Conservation (phyloP, 2,329 filamentous ascomycete genomes). For the Arthrinium phaeospermum region DNA sequence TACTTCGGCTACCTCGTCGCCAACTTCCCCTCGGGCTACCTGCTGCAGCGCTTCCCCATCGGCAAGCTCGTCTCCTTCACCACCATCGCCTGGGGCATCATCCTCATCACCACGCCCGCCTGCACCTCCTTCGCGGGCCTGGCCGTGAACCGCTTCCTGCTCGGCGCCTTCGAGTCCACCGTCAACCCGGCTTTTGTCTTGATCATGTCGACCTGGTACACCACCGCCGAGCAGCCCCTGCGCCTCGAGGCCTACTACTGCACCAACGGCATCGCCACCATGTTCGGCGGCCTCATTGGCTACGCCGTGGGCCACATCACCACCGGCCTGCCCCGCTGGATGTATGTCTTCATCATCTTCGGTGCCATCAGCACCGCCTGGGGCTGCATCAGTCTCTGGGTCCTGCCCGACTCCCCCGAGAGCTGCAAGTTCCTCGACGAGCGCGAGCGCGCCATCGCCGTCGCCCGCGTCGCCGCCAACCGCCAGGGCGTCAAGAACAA, state of each 20-base stretch:
- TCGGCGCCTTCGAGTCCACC: conserved; percentile 62
- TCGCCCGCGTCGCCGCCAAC: conserved; percentile 57
- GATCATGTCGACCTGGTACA: conserved; percentile 46
- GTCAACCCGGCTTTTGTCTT: conserved; percentile 56
- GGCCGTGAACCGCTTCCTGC: conserved; percentile 60
- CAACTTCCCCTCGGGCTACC: conserved; percentile 50
- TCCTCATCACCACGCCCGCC: conserved; percentile 54
- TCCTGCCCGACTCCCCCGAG: conserved; percentile 67
- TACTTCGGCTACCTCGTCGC: conserved; percentile 56
- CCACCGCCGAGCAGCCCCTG: conserved; percentile 52
- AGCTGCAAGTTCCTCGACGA: conserved; percentile 65
- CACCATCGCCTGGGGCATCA: conserved; percentile 53
- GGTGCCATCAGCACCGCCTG: conserved; percentile 60
- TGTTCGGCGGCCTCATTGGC: conserved; percentile 64
- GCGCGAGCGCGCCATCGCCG: conserved; percentile 60
- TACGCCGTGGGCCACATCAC: conserved; percentile 66
- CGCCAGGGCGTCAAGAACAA: conserved; percentile 59
- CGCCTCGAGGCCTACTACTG: conserved; percentile 62
- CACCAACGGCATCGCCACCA: conserved; percentile 64
- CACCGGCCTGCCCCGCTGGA: conserved; percentile 36
- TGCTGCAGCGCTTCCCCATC: conserved; percentile 54
- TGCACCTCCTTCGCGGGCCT: conserved; percentile 61
- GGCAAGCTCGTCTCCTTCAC: conserved; percentile 53
- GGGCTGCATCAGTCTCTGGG: conserved; percentile 60
- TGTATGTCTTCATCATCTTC: conserved; percentile 61